Evolutionary conservation across 2,329 filamentous ascomycete species (phyloP).

Genomic region (Fusarium mangiferae): DNA sequence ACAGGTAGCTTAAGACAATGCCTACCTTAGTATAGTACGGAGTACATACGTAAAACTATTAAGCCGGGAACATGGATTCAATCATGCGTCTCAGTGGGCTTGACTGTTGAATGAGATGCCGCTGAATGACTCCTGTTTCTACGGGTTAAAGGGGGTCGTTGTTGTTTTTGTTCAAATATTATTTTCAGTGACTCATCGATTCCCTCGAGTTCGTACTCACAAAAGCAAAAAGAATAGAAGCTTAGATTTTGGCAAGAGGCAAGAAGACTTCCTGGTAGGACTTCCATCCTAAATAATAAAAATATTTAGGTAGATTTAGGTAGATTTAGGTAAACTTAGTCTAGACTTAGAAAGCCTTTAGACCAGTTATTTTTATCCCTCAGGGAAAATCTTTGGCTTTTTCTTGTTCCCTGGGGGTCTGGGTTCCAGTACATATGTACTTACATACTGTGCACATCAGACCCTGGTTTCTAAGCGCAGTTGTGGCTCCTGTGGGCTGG

Average conservation of each 20-base stretch:
- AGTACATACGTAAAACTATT: background rate
- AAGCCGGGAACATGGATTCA: conserved; percentile 27
- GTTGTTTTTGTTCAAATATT: background rate
- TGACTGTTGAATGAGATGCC: conserved; percentile 15
- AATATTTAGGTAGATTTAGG: background rate
- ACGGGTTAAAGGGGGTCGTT: background rate
- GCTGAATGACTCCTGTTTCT: background rate
- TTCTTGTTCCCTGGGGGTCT: background rate
- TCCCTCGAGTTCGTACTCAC: conserved; percentile 8
- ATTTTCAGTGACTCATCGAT: background rate
- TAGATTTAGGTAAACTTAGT: background rate
- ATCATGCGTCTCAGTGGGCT: background rate
- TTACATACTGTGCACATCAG: background rate
- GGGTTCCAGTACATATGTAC: background rate
- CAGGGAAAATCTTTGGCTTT: background rate
- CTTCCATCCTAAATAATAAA: background rate
- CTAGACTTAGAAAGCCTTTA: background rate
- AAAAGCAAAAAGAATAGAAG: conserved; percentile 16
- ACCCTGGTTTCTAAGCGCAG: conserved; percentile 17
- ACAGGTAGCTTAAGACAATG: background rate
- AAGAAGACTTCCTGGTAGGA: background rate
- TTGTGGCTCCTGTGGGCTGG: conserved; percentile 28
- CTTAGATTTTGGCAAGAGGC: background rate
- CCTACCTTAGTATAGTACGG: background rate
- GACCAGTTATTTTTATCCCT: background rate